These are phyloP conservation scores for Sugiyamaella mastotermitis DNA, from an alignment of 805 yeast species.

Conservation along the genomic window DNA sequence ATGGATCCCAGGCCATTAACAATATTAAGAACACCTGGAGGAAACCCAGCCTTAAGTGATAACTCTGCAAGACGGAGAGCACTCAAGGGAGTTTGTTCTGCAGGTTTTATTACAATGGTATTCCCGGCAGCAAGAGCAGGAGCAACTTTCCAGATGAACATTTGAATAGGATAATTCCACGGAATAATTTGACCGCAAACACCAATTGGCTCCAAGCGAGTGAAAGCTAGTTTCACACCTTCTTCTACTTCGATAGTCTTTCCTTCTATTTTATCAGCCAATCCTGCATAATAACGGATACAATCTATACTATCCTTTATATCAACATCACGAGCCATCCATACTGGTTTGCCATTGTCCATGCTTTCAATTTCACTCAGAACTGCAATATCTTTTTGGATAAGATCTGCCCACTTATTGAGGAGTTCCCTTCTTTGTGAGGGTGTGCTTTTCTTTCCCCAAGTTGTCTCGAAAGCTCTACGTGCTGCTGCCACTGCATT, in stretches of 20 bases:
- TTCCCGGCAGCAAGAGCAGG: conserved; percentile 82
- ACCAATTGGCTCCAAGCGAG: conserved; percentile 61
- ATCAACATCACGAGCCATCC: conserved; percentile 13
- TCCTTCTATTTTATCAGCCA: conserved; percentile 65
- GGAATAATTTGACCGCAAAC: conserved; percentile 68
- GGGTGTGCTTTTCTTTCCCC: too few relatives aligned
- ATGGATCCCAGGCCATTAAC: conserved; percentile 62
- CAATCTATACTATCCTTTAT: conserved; percentile 39
- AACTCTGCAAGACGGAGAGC: conserved; percentile 53
- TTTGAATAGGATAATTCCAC: conserved; percentile 65
- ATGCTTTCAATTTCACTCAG: conserved; percentile 78
- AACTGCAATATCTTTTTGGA: conserved; percentile 65
- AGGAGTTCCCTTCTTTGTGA: conserved; percentile 48
- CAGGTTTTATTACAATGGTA: conserved; percentile 62
- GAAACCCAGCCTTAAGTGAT: conserved; percentile 63
- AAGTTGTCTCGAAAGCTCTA: conserved; percentile 46
- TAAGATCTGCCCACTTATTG: conserved; percentile 68
- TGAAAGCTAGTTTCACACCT: conserved; percentile 59
- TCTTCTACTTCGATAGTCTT: conserved; percentile 54
- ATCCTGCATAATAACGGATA: conserved; percentile 65
- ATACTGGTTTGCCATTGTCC: conserved; percentile 78
- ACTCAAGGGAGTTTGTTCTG: conserved; percentile 72
- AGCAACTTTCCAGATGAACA: conserved; percentile 81
- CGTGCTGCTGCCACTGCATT: conserved; percentile 77
- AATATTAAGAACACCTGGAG: conserved; percentile 70